These are phyloP conservation scores for Coprinopsis cinerea DNA, from an alignment of 768 basidiomycete genomes.

Conservation along the genomic window DNA sequence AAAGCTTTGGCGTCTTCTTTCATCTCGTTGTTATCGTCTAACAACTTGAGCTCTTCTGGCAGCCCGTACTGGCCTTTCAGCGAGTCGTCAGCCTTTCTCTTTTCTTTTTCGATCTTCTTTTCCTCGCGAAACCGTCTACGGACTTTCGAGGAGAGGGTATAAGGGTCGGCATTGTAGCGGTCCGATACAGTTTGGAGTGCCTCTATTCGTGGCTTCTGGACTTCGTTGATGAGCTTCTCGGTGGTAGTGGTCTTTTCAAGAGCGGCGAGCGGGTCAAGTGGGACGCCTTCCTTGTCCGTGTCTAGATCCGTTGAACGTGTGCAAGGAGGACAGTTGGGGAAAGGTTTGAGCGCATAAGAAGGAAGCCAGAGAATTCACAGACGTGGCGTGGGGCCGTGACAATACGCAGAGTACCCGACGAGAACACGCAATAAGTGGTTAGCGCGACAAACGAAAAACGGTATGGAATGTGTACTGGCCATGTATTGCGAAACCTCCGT, in stretches of 20 bases:
- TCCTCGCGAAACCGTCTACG: constrained; percentile 82
- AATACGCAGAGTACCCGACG: no score
- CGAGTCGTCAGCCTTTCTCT: constrained; percentile 61
- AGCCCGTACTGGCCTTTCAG: constrained; percentile 76
- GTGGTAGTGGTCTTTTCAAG: constrained; percentile 86
- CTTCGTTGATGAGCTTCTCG: constrained; percentile 63
- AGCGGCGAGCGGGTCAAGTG: constrained; percentile 80
- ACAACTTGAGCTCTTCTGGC: constrained; percentile 57
- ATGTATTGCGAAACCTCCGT: constrained; percentile 87
- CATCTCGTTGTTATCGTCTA: constrained; percentile 58
- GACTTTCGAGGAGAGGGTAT: constrained; percentile 64
- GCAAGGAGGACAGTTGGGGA: not conserved
- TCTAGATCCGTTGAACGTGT: constrained; percentile 9
- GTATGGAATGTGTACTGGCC: constrained; percentile 39
- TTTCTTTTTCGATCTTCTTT: constrained; percentile 73
- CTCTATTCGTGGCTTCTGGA: constrained; percentile 77
- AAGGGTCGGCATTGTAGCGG: constrained; percentile 82
- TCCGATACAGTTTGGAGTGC: constrained; percentile 73
- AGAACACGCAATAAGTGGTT: not conserved
- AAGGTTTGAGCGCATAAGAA: no score
- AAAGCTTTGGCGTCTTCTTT: constrained; percentile 55
- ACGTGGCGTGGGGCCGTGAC: no score
- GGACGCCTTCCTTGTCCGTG: constrained; percentile 63
- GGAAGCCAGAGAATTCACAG: no score
- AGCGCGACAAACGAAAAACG: not conserved